Conservation (phyloP, 129 eudicot genomes). For the Flaveria brownii region DNA sequence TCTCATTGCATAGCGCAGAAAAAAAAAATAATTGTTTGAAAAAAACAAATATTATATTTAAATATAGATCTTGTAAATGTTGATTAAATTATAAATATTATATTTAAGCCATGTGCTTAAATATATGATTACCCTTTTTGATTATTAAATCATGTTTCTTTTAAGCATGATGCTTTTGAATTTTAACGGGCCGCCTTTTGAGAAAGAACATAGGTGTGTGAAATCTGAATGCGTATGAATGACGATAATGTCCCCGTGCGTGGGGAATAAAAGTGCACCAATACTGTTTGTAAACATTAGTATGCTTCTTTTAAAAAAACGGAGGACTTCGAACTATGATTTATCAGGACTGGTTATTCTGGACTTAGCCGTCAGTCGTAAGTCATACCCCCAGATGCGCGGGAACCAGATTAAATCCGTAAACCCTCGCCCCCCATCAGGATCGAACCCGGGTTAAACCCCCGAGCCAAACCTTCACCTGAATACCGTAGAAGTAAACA, state of each 20-base stretch:
- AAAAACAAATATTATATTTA: no score
- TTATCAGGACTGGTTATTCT: no score
- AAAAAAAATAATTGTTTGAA: no score
- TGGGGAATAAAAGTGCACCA: slow-evolving; percentile 25
- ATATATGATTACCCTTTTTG: neutral
- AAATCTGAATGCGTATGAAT: slow-evolving; percentile 22
- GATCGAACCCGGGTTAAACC: no score
- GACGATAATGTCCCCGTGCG: slow-evolving; percentile 43
- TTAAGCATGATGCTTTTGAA: slow-evolving; percentile 39
- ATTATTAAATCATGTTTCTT: neutral
- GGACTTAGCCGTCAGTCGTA: no score
- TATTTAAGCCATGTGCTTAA: neutral
- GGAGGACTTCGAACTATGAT: no score
- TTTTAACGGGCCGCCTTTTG: slow-evolving; percentile 45
- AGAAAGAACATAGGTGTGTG: slow-evolving; percentile 50
- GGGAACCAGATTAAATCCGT: no score
- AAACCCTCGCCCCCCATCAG: no score
- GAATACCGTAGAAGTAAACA: neutral
- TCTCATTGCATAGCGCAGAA: no score
- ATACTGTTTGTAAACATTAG: slow-evolving; percentile 20
- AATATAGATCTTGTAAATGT: neutral
- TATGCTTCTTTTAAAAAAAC: neutral
- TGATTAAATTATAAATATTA: neutral
- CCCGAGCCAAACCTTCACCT: no score
- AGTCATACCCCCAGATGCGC: no score